Base-by-base conservation (phyloP, 441 rosid genomes). In the Hura crepitans region DNA sequence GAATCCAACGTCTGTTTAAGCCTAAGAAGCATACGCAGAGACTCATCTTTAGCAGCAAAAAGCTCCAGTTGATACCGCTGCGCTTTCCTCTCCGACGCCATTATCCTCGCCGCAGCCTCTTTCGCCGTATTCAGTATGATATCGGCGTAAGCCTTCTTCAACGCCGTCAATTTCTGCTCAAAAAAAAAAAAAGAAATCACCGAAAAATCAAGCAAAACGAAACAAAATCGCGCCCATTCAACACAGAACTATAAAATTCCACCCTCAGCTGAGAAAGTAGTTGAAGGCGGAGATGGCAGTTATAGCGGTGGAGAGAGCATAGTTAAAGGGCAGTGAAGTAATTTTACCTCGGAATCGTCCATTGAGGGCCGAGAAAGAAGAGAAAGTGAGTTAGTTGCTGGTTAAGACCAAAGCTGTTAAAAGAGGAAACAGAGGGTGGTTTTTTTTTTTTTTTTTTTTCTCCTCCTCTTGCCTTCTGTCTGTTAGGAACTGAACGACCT, bases 141-240 rank as follows among this genome's bases (percentile, higher is more conserved):
- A 70, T 90, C 97, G 70, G 99, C 97, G 70, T 90, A 92, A 22
- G 96, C 97, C 91, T 84, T 92, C 86, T 94, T 90, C 88, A 94
- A 80, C 72, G 94, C 96, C 75, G 79, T 84, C 81, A 86, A 81
- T 82, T 88, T 94, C 94, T 94, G 85, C 42, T 65, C 47, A 50
- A 67, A 69, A 66, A 47, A 33, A 69, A 57, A 75, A 60, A 37
- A 22, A 70, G 72, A 65, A 25, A 23, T 9, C 13, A 42, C 12
- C 12, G 47, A 56, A 70, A 42, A 67, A 28, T 27, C 22, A 9
- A 49, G 23, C 18, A 59, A 11, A 25, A 25, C 31, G 18, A 18
- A 31, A 25, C 45, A 50, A 1, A 65, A 73, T 12, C 50, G 37
- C 12, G 28, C 22, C 30, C 63, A 61, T 35, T 47, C 23, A 17